Evolutionary conservation across 2,329 filamentous ascomycete genomes (phyloP), one percentile per base, ranked within the genome.

Genomic region (Nannizziopsis barbatae): DNA sequence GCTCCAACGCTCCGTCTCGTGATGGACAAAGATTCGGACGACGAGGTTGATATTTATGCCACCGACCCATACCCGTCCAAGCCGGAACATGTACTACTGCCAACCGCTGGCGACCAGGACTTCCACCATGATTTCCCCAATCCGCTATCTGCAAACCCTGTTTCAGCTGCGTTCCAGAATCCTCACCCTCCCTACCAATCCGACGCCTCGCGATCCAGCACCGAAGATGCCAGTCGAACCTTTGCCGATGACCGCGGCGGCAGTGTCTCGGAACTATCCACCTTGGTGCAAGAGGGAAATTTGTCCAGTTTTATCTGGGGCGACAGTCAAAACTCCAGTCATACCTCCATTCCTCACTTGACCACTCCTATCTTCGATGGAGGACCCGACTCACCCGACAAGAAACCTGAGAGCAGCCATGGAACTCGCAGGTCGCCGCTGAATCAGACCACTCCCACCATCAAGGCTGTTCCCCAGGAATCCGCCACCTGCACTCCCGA

Each of bases 61-160:
- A 56, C 64, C 33, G 69, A 64, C 12, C 69, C 70, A 12, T 72
- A 68, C 54, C 70, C 70, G n/a, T 71, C 69, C 10, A 72, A 70
- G 49, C 66, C 69, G 12, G 66, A 68, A 43, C 70, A 72, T 53
- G 61, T 72, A 17, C 59, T 72, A 27, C 53, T 68, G 11, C 70
- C 69, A 5, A 63, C 61, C 36, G 62, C 66, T 3, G 62, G 64
- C 10, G 65, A 65, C 57, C 65, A 63, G 9, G 22, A 30, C 15
- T 45, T 36, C 17, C 9, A 65, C 57, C 65, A 63, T 14, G 22
- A 30, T 17, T 45, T 36, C 17, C 9, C 33, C 36, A 37, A 36
- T 17, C 41, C 42, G 35, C 37, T 43, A n/a, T 35, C 47, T 11
- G 39, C 47, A 11, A 41, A 41, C 42, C 59, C 57, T 46, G 58